Conservation (phyloP, 495 filamentous ascomycete genomes). For the Paragyromitra xinjiangensis region DNA sequence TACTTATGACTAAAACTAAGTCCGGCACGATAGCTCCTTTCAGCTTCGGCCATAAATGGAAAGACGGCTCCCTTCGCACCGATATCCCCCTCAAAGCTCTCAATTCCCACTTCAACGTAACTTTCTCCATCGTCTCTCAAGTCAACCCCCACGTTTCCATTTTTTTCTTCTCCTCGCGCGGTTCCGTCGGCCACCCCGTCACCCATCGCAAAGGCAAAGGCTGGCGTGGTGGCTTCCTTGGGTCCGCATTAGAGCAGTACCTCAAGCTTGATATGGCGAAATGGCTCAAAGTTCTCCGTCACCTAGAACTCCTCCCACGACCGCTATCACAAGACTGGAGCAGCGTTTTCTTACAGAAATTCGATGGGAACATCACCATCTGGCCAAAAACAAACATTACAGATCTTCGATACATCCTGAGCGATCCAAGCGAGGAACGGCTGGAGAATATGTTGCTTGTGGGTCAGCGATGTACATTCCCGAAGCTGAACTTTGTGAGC, state of each 20-base stretch:
- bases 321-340: constrained; percentile 96
- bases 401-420: constrained; percentile 87
- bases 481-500: constrained; percentile 86
- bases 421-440: constrained; percentile 76
- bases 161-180: constrained; percentile 96
- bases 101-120: constrained; percentile 96
- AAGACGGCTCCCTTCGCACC: constrained; percentile 90
- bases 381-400: constrained; percentile 79
- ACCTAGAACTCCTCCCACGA: constrained; percentile 88
- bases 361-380: constrained; percentile 93
- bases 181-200: constrained; percentile 88
- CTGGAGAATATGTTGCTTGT: constrained; percentile 87
- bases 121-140: constrained; percentile 94
- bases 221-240: constrained; percentile 94
- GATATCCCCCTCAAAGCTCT: constrained; percentile 94
- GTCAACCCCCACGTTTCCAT: constrained; percentile 98
- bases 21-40: constrained; percentile 81
- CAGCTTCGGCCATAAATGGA: constrained; percentile 97
- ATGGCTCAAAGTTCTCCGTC: constrained; percentile 92
- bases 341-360: constrained; percentile 92
- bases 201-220: constrained; percentile 92
- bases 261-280: constrained; percentile 94
- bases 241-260: constrained; percentile 90
- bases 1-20: constrained; percentile 89
- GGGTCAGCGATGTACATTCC: constrained; percentile 85